These are phyloP conservation scores for Dalechampia spathulata DNA, from an alignment of 441 rosid genomes.

Conservation along the genomic window DNA sequence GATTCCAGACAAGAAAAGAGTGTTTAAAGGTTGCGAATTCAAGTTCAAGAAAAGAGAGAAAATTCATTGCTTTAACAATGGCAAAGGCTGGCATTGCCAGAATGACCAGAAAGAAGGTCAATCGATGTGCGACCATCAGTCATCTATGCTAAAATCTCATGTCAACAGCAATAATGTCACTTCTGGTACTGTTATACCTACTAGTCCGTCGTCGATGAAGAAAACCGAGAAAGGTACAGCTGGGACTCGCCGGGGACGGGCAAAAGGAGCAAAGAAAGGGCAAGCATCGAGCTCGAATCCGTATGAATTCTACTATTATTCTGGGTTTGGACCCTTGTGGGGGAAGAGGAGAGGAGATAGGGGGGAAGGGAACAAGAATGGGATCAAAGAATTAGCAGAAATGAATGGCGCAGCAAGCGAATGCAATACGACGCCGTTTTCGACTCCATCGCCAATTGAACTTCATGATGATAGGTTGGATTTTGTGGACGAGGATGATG, in stretches of 20 bases:
- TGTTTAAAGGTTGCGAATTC: slow-evolving; percentile 18
- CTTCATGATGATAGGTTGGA: slow-evolving; percentile 25
- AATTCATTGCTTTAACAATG: slow-evolving; percentile 17
- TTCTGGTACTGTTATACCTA: slow-evolving; percentile 3
- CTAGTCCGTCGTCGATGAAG: slow-evolving; percentile 6
- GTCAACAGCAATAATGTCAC: not conserved
- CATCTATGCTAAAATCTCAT: slow-evolving; percentile 36
- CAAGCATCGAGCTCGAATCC: slow-evolving; percentile 36
- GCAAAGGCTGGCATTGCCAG: slow-evolving; percentile 33
- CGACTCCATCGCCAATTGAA: slow-evolving; percentile 18
- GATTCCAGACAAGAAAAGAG: slow-evolving; percentile 3
- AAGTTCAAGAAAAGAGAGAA: slow-evolving; percentile 14
- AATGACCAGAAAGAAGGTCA: slow-evolving; percentile 22
- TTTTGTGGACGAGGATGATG: slow-evolving; percentile 35
- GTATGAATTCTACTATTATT: slow-evolving; percentile 71
- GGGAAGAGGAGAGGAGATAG: slow-evolving; percentile 49
- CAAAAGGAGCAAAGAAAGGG: slow-evolving; percentile 35
- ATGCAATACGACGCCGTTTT: slow-evolving; percentile 24
- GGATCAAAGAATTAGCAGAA: slow-evolving; percentile 13
- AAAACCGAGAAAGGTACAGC: slow-evolving; percentile 14
- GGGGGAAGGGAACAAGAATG: slow-evolving; percentile 7
- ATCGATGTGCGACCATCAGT: slow-evolving; percentile 23
- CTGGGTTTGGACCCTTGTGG: slow-evolving; percentile 83
- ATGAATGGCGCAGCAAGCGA: slow-evolving; percentile 6
- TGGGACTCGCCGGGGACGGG: slow-evolving; percentile 37